Evolutionary conservation across 1,284 basidiomycete genomes (phyloP).

Genomic region (Veloporphyrellus conicus): DNA sequence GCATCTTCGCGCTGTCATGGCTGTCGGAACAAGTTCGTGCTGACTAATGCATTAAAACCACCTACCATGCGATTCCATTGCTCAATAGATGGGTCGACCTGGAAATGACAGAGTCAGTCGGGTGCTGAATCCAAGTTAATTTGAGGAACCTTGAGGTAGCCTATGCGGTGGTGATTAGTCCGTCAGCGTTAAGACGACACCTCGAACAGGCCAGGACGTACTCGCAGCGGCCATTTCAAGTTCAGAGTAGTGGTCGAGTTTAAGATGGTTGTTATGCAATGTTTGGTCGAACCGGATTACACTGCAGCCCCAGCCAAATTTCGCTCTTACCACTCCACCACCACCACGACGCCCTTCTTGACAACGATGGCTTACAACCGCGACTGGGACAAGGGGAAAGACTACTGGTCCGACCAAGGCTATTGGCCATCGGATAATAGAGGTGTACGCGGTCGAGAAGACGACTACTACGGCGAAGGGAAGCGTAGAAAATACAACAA

Average conservation of each 20-base stretch:
- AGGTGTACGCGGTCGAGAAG: conserved; percentile 52
- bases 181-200: conserved; percentile 11
- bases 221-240: conserved; percentile 34
- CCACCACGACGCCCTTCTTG: neutral
- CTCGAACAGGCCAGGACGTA: conserved; percentile 16
- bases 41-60: conserved; percentile 4
- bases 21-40: neutral
- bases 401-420: conserved; percentile 44
- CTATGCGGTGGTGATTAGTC: conserved; percentile 14
- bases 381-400: conserved; percentile 78
- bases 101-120: conserved; percentile 4
- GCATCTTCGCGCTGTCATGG: conserved; percentile 71
- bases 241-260: conserved; percentile 13
- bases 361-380: conserved; percentile 66
- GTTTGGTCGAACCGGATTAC: conserved; percentile 28
- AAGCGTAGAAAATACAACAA: conserved; percentile 76
- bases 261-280: conserved; percentile 32
- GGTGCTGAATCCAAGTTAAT: neutral
- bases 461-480: conserved; percentile 62
- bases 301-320: conserved; percentile 7
- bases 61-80: conserved; percentile 74
- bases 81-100: conserved; percentile 79
- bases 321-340: conserved; percentile 16
- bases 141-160: conserved; percentile 27
- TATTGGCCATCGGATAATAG: conserved; percentile 39